Percentiles rank a stretch among this genome's conserved stretches.
Evolutionary conservation across 2,329 filamentous ascomycete genomes (phyloP).

Genomic region (Claviceps purpurea): DNA sequence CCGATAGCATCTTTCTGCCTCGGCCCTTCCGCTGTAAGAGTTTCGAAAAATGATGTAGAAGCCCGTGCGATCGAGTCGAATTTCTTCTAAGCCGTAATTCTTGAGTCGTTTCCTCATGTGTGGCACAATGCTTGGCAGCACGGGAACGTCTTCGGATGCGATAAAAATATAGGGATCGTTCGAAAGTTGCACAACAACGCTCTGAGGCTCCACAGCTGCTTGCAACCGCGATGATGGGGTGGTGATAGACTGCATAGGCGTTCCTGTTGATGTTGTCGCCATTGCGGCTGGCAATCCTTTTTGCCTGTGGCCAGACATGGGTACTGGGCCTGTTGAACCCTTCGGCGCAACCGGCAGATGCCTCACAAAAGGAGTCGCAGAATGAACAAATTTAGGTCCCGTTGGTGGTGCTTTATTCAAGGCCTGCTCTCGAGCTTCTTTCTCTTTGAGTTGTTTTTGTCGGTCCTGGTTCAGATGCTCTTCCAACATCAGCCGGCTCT

Average conservation of each 20-base stretch:
- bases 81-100: constrained; percentile 65
- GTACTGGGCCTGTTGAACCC: constrained; percentile 51
- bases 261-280: not conserved
- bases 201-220: constrained; percentile 49
- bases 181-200: constrained; percentile 55
- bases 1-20: constrained; percentile 68
- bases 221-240: constrained; percentile 16
- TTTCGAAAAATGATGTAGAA: constrained; percentile 90
- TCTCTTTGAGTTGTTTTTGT: constrained; percentile 38
- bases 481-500: constrained; percentile 67
- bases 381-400: constrained; percentile 21
- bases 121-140: constrained; percentile 69
- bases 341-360: constrained; percentile 78
- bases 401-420: constrained; percentile 22
- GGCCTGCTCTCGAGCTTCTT: constrained; percentile 16
- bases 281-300: not conserved
- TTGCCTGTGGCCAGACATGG: constrained; percentile 21
- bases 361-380: constrained; percentile 17
- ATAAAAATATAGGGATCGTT: constrained; percentile 85
- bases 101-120: constrained; percentile 87
- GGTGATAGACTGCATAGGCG: constrained; percentile 18
- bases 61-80: constrained; percentile 71
- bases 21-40: constrained; percentile 59
- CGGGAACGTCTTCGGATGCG: constrained; percentile 72
- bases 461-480: constrained; percentile 56